Evolutionary conservation across 257 asterid genomes (phyloP).

Genomic region (Agastache rugosa): DNA sequence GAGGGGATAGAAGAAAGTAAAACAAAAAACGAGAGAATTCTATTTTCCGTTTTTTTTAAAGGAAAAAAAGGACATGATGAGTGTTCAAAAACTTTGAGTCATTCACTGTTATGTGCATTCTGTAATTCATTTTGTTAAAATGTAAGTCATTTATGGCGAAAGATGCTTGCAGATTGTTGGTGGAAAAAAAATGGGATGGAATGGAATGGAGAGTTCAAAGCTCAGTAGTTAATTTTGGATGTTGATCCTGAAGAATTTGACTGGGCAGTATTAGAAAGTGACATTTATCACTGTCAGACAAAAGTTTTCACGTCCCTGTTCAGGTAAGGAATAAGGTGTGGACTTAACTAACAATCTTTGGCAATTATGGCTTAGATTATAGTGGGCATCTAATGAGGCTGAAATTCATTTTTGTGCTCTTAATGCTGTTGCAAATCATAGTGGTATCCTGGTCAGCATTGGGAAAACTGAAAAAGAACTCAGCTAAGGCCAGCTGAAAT

Average conservation of each 20-base stretch:
- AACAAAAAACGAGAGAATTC: not conserved
- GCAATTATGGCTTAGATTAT: constrained; percentile 21
- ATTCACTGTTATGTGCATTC: not conserved
- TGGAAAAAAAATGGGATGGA: constrained; percentile 53
- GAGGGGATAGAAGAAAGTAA: not conserved
- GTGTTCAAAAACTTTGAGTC: not conserved
- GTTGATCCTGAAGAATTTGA: constrained; percentile 56
- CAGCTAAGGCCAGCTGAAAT: constrained; percentile 88
- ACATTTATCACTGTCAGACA: constrained; percentile 87
- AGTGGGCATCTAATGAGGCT: constrained; percentile 10
- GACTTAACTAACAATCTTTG: constrained; percentile 33
- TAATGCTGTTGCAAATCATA: no score
- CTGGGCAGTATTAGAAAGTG: constrained; percentile 76
- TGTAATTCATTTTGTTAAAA: constrained; percentile 13
- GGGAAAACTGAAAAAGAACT: constrained; percentile 94
- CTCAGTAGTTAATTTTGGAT: constrained; percentile 42
- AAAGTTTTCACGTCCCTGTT: constrained; percentile 79
- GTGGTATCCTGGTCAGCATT: constrained; percentile 78
- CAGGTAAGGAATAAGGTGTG: constrained; percentile 71
- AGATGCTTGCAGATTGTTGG: constrained; percentile 74
- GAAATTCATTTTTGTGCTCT: no score
- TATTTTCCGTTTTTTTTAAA: not conserved
- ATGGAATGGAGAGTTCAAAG: constrained; percentile 49
- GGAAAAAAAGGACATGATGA: not conserved
- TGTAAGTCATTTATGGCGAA: not conserved